A percentile compares a stretch with the other conserved stretches of the same genome.
Conservation (phyloP, 305 asterid genomes). For the Striga hermonthica region DNA sequence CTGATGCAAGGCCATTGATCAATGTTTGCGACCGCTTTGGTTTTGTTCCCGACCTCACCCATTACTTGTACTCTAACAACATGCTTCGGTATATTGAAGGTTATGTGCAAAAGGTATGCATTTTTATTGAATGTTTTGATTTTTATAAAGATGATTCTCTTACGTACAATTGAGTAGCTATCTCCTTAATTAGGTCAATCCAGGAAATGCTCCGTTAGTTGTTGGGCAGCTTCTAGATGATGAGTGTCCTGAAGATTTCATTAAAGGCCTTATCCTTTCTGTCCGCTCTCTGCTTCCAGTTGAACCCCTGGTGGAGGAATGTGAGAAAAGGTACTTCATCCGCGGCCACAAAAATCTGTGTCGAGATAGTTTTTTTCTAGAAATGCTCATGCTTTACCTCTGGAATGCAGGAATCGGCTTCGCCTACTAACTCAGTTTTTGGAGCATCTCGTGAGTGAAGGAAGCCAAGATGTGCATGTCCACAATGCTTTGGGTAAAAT, state of each 20-base stretch:
- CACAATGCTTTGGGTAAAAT: constrained; percentile 99
- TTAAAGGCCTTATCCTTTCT: constrained; percentile 91
- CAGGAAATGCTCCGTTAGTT: constrained; percentile 98
- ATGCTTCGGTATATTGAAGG: constrained; percentile 99
- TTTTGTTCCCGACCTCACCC: constrained; percentile 98
- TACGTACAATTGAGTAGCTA: constrained; percentile 29
- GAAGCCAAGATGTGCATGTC: constrained; percentile 99
- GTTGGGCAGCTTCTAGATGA: constrained; percentile 99
- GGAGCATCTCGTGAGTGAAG: constrained; percentile 99
- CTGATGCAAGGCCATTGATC: constrained; percentile 97
- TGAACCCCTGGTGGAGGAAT: constrained; percentile 97
- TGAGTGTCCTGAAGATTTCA: constrained; percentile 98
- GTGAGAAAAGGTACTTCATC: constrained; percentile 78
- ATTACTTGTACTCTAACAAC: constrained; percentile 85
- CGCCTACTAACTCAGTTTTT: constrained; percentile 94
- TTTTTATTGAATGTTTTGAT: constrained; percentile 4
- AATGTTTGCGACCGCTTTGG: constrained; percentile 99
- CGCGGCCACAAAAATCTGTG: neutral
- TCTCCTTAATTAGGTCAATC: constrained; percentile 69
- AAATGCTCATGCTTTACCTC: constrained; percentile 25
- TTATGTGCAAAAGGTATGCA: constrained; percentile 89
- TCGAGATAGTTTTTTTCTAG: constrained; percentile 19
- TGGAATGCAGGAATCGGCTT: constrained; percentile 82
- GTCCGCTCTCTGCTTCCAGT: constrained; percentile 99
- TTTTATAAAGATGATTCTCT: neutral